Conservation (phyloP, 106 monocot genomes). For the Dactylorhiza incarnata region DNA sequence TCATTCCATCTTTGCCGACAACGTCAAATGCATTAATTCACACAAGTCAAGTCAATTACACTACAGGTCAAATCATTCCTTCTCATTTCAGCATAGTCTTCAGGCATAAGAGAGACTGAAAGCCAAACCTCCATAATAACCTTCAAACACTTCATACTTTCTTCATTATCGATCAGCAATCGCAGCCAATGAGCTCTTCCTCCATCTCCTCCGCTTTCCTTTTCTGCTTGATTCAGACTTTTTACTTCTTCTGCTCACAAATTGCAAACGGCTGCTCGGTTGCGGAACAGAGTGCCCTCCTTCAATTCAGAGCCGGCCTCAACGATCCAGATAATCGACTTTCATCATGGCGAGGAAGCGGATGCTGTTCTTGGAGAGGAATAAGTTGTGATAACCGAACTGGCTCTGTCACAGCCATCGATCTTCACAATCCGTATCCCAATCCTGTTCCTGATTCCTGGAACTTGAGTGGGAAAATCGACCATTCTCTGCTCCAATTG, state of each 20-base stretch:
- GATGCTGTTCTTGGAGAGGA: slow-evolving; percentile 41
- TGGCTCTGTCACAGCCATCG: slow-evolving; percentile 15
- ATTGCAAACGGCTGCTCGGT: neutral
- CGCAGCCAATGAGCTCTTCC: slow-evolving; percentile 3
- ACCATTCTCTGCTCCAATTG: slow-evolving; percentile 20
- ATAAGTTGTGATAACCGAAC: slow-evolving; percentile 24
- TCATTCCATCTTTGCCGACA: too few species aligned
- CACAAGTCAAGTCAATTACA: too few species aligned
- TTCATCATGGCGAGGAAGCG: slow-evolving; percentile 15
- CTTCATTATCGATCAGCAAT: neutral
- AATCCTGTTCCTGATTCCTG: neutral
- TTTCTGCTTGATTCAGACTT: neutral
- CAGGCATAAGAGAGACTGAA: too few species aligned
- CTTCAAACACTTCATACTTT: neutral
- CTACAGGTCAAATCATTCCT: too few species aligned
- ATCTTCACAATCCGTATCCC: slow-evolving; percentile 17
- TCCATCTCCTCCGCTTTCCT: neutral
- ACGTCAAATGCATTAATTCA: too few species aligned
- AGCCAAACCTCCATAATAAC: neutral
- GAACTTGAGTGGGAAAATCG: slow-evolving; percentile 16
- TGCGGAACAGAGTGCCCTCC: slow-evolving; percentile 7
- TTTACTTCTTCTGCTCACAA: slow-evolving; percentile 4
- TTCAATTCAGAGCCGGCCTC: slow-evolving; percentile 17
- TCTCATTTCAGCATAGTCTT: too few species aligned
- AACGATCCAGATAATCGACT: slow-evolving; percentile 13